Evolutionary conservation across 352 stramenopile genomes (phyloP).

Genomic region (Saprolegnia parasitica): DNA sequence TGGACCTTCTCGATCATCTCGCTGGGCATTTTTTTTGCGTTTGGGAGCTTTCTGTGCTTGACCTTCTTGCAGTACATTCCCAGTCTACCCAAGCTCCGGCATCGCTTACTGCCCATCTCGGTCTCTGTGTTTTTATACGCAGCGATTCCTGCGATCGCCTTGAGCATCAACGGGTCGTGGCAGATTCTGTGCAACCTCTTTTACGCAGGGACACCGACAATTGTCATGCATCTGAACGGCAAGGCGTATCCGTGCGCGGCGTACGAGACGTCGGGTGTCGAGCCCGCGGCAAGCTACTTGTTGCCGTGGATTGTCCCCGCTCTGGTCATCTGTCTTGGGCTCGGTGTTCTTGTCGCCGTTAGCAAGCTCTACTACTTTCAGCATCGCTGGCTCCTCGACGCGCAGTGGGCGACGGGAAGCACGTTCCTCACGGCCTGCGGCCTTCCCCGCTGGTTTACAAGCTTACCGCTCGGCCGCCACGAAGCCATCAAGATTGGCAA

Average conservation of each 20-base stretch:
- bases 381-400: not conserved
- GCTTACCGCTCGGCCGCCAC: constrained; percentile 8
- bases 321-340: not conserved
- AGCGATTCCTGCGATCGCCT: too few species aligned
- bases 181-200: too few species aligned
- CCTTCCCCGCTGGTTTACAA: constrained; percentile 17
- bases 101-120: too few species aligned
- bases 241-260: too few species aligned
- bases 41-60: not conserved
- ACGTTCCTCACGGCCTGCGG: not conserved
- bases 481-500: constrained; percentile 23
- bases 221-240: too few species aligned
- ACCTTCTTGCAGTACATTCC: constrained; percentile 1
- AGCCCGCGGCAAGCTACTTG: not conserved
- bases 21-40: constrained; percentile 5
- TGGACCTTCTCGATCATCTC: constrained; percentile 15
- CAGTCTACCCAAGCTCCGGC: too few species aligned
- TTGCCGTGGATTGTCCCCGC: not conserved
- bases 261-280: too few species aligned
- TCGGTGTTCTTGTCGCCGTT: not conserved
- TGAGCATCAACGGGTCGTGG: too few species aligned
- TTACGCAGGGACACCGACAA: too few species aligned
- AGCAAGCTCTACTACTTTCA: not conserved
- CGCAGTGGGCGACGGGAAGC: not conserved
- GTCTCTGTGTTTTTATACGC: too few species aligned